Evolutionary conservation across 192 early-diverging fungal species (phyloP).

Genomic region (Rhizoclosmatium sp.): DNA sequence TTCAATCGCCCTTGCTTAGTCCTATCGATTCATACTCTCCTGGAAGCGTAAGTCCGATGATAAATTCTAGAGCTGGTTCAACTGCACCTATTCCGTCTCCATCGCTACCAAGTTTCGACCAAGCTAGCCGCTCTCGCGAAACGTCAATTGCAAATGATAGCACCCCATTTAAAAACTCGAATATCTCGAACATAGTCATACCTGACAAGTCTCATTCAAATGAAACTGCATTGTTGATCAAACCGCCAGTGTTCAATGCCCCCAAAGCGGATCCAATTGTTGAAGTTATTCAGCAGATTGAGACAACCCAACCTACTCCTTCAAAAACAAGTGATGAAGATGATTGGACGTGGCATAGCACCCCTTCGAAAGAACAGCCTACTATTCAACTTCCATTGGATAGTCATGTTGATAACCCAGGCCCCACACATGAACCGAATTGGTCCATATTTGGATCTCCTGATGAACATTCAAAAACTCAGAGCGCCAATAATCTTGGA

Average conservation of each 20-base stretch:
- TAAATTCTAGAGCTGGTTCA: not conserved
- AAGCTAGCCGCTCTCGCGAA: not conserved
- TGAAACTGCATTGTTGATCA: not conserved
- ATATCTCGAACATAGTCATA: not conserved
- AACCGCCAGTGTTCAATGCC: not conserved
- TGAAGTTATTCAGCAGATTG: not conserved
- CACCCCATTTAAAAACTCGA: not conserved
- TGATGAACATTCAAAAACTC: not conserved
- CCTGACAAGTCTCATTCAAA: no score
- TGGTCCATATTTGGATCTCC: no score
- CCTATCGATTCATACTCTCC: not conserved
- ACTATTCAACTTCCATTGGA: not conserved
- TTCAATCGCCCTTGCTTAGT: not conserved
- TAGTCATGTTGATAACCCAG: not conserved
- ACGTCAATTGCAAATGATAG: not conserved
- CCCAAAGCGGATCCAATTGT: not conserved
- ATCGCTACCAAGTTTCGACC: not conserved
- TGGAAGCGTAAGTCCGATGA: not conserved
- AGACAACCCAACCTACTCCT: no score
- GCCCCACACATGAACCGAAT: no score
- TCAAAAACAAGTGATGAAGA: not conserved
- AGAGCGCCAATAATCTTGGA: not conserved
- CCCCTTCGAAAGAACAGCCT: not conserved
- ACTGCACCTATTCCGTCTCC: not conserved
- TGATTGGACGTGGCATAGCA: slow-evolving; percentile 22